A percentile compares a stretch with the other conserved stretches of the same genome.
phyloP scores from a whole-genome alignment of 1,284 basidiomycete genomes.

The Marasmius tenuissimus region DNA sequence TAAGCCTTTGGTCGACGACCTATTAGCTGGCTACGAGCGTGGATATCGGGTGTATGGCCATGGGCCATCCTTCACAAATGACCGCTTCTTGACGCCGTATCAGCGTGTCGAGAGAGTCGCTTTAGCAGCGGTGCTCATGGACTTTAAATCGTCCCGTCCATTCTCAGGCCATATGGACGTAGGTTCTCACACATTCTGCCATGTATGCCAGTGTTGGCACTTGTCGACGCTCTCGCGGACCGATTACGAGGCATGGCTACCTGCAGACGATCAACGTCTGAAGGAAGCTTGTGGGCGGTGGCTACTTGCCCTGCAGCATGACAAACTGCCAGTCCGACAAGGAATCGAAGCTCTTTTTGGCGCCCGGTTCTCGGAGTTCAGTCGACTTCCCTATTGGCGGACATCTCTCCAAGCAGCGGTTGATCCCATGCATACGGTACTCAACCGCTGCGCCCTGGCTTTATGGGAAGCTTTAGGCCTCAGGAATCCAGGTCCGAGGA shows the following conservation, averaged over 20 bases:
- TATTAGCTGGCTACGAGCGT: not conserved
- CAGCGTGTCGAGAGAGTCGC: not conserved
- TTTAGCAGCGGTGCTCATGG: not conserved
- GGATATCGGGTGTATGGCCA: not conserved
- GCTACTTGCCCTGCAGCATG: not conserved
- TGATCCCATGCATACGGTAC: constrained; percentile 10
- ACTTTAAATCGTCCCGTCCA: not conserved
- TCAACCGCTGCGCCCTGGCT: not conserved
- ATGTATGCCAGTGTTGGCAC: not conserved
- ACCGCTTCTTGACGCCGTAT: not conserved
- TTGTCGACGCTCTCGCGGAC: not conserved
- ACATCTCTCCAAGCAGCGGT: not conserved
- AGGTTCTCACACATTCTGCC: not conserved
- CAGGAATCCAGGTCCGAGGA: constrained; percentile 2
- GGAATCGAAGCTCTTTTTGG: constrained; percentile 1
- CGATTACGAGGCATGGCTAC: not conserved
- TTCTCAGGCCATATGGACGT: not conserved
- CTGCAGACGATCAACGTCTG: not conserved
- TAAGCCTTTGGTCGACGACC: not conserved
- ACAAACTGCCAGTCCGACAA: not conserved
- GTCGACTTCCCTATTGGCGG: constrained; percentile 4
- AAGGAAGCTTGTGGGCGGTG: not conserved
- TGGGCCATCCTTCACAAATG: not conserved
- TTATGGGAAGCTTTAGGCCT: constrained; percentile 5
- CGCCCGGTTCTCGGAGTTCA: constrained; percentile 1